Conservation (phyloP, 768 basidiomycete genomes). For the Tephrocybe sp. region DNA sequence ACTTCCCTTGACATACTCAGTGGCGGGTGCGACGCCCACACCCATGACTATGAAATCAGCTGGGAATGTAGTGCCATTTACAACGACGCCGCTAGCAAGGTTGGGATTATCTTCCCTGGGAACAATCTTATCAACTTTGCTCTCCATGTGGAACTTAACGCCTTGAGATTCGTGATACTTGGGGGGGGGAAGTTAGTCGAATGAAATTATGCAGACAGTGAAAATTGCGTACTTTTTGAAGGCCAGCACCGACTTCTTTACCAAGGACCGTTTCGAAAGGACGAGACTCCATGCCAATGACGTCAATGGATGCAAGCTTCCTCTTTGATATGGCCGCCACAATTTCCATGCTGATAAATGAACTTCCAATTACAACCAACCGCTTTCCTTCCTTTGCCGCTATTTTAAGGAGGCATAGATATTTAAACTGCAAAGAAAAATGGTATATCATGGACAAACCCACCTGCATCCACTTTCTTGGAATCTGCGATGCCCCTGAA, state of each 20-base stretch:
- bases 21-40: conserved; percentile 84
- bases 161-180: conserved; percentile 83
- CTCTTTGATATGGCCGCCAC: conserved; percentile 72
- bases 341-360: conserved; percentile 94
- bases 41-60: conserved; percentile 85
- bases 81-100: conserved; percentile 62
- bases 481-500: conserved; percentile 72
- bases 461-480: conserved; percentile 70
- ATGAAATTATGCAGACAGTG: too few relatives aligned
- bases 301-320: conserved; percentile 77
- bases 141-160: conserved; percentile 80
- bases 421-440: too few relatives aligned
- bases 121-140: conserved; percentile 66
- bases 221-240: conserved; percentile 61
- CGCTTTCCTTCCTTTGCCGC: conserved; percentile 72
- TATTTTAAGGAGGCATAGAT: too few relatives aligned
- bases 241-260: conserved; percentile 70
- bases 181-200: not conserved
- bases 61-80: conserved; percentile 62
- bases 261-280: conserved; percentile 87
- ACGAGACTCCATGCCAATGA: conserved; percentile 79
- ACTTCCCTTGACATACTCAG: conserved; percentile 73
- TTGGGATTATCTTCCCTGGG: conserved; percentile 51
- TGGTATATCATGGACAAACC: too few relatives aligned
- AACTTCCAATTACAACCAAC: conserved; percentile 82